These are phyloP conservation scores for Leccinum arenicola DNA, from an alignment of 768 basidiomycete genomes.

Conservation along the genomic window DNA sequence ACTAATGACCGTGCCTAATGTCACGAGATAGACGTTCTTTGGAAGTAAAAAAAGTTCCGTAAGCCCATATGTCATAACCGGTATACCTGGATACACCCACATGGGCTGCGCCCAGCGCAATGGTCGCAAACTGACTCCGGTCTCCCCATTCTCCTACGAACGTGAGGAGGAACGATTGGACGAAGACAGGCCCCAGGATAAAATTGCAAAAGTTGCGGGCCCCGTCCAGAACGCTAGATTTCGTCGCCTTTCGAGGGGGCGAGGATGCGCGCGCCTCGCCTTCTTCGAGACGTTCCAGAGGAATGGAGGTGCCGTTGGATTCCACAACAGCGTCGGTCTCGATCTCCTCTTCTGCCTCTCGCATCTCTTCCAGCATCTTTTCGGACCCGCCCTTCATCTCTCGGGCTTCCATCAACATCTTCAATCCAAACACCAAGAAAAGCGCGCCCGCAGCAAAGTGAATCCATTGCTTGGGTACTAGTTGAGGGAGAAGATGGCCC, in stretches of 20 bases:
- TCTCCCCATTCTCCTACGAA: slow-evolving; percentile 99
- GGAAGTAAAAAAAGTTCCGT: not conserved
- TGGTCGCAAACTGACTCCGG: slow-evolving; percentile 94
- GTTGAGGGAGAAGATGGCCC: slow-evolving; percentile 83
- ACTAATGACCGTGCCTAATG: slow-evolving; percentile 85
- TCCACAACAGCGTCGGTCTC: slow-evolving; percentile 66
- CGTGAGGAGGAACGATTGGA: slow-evolving; percentile 91
- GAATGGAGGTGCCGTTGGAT: slow-evolving; percentile 45
- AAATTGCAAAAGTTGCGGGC: slow-evolving; percentile 79
- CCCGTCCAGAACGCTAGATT: slow-evolving; percentile 49
- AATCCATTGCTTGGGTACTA: slow-evolving; percentile 71
- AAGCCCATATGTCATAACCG: slow-evolving; percentile 2
- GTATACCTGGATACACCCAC: slow-evolving; percentile 43
- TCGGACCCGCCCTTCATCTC: slow-evolving; percentile 75
- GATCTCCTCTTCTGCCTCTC: slow-evolving; percentile 94
- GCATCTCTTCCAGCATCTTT: slow-evolving; percentile 92
- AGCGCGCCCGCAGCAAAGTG: slow-evolving; percentile 73
- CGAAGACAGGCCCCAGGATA: slow-evolving; percentile 88
- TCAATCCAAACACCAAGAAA: slow-evolving; percentile 86
- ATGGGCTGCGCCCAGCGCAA: slow-evolving; percentile 92
- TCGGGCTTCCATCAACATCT: slow-evolving; percentile 85
- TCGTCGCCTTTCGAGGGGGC: slow-evolving; percentile 16
- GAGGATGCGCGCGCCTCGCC: slow-evolving; percentile 37
- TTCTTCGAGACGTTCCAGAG: slow-evolving; percentile 75
- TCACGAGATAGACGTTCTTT: slow-evolving; percentile 91